These are phyloP conservation scores for Botrytis hyacinthi DNA, from an alignment of 2,329 filamentous ascomycete species.

Conservation along the genomic window DNA sequence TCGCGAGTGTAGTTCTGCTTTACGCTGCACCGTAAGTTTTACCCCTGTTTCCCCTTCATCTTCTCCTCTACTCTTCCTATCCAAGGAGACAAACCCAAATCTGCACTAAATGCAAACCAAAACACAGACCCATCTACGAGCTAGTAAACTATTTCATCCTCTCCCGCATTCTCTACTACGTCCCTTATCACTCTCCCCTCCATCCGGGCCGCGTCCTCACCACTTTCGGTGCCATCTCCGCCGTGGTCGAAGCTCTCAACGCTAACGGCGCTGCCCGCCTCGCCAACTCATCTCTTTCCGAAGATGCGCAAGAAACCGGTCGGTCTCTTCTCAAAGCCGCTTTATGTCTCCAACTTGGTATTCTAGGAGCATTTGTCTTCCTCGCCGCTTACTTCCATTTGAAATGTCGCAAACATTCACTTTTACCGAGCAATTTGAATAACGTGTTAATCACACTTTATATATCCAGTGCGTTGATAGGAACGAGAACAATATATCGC, in stretches of 20 bases:
- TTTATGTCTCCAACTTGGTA: constrained; percentile 54
- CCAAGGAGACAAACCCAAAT: neutral
- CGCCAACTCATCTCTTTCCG: constrained; percentile 46
- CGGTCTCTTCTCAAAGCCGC: constrained; percentile 50
- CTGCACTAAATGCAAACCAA: neutral
- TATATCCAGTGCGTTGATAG: constrained; percentile 48
- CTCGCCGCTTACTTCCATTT: constrained; percentile 51
- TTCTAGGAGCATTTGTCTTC: constrained; percentile 49
- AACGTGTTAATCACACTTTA: constrained; percentile 50
- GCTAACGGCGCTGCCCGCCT: constrained; percentile 49
- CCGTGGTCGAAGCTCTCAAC: constrained; percentile 49
- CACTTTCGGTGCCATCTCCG: constrained; percentile 48
- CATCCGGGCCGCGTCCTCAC: constrained; percentile 47
- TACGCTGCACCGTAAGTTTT: constrained; percentile 35
- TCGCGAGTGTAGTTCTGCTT: constrained; percentile 42
- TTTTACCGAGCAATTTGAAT: constrained; percentile 31
- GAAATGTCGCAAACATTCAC: constrained; percentile 42
- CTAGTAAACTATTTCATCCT: constrained; percentile 62
- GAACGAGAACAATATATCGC: constrained; percentile 55
- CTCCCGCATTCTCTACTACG: constrained; percentile 58
- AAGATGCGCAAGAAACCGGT: constrained; percentile 43
- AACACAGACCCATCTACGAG: constrained; percentile 55
- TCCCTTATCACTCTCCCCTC: constrained; percentile 56
- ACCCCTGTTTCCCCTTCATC: neutral
- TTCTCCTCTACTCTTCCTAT: neutral